Conservation (phyloP, 2,329 filamentous ascomycete genomes). For the Nothomitra cinnamomea region DNA sequence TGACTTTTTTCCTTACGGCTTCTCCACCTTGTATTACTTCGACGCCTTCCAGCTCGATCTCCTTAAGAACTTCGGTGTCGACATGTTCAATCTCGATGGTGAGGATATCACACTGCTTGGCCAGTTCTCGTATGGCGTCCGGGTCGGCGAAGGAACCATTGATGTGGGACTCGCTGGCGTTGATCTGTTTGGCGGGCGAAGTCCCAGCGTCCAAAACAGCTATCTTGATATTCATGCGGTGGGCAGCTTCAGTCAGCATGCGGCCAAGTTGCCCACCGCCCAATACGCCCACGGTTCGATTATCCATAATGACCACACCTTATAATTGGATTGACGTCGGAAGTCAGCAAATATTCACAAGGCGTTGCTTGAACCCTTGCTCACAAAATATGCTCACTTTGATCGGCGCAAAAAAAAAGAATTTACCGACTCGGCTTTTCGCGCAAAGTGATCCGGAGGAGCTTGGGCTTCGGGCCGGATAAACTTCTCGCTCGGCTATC, state of each 20-base stretch:
- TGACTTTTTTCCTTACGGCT: conserved; percentile 31
- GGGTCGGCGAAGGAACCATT: conserved; percentile 78
- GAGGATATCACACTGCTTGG: conserved; percentile 57
- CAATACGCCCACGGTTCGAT: conserved; percentile 20
- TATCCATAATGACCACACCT: conserved; percentile 5
- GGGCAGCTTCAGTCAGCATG: conserved; percentile 85
- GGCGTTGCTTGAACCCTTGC: no score
- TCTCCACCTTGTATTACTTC: conserved; percentile 29
- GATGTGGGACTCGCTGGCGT: conserved; percentile 55
- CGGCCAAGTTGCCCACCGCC: conserved; percentile 52
- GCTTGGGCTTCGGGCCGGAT: no score
- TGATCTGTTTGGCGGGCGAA: conserved; percentile 74
- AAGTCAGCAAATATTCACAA: no score
- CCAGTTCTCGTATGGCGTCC: conserved; percentile 63
- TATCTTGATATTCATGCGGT: conserved; percentile 58
- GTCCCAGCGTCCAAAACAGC: conserved; percentile 62
- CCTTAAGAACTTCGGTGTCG: conserved; percentile 74
- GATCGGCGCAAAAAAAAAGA: no score
- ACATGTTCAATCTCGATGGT: conserved; percentile 95
- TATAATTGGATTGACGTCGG: no score
- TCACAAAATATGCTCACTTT: no score
- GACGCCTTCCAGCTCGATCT: conserved; percentile 51
- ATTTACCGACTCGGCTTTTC: no score
- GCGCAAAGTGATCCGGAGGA: no score
- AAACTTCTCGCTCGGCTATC: no score